Percentiles rank a stretch among this genome's conserved stretches.
Evolutionary conservation across 805 yeast genomes (phyloP).

Genomic region (Candida coleopterorum): DNA sequence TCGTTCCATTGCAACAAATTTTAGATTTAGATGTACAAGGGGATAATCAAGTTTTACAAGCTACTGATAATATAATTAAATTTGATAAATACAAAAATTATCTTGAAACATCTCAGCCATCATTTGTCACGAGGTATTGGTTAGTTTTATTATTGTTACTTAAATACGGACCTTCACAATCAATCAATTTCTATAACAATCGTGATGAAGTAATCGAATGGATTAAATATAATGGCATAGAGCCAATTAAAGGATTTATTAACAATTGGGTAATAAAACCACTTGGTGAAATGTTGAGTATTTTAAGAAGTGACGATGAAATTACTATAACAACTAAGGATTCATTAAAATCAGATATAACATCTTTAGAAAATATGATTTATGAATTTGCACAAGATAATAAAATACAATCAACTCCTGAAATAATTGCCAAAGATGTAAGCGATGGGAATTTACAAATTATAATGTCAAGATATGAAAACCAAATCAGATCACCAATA

Average conservation of each 20-base stretch:
- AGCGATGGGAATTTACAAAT: constrained; percentile 73
- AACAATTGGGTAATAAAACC: constrained; percentile 84
- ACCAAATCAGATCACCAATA: constrained; percentile 66
- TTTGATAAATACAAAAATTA: constrained; percentile 9
- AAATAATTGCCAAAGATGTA: constrained; percentile 44
- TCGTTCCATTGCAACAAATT: background rate
- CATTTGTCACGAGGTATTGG: constrained; percentile 56
- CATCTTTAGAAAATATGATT: constrained; percentile 84
- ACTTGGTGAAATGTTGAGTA: constrained; percentile 60
- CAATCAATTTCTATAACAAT: constrained; percentile 42
- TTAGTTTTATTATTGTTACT: constrained; percentile 42
- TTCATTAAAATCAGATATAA: constrained; percentile 71
- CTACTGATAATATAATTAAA: constrained; percentile 6
- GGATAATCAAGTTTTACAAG: constrained; percentile 5
- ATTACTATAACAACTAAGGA: constrained; percentile 77
- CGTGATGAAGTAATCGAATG: constrained; percentile 52
- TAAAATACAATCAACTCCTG: constrained; percentile 10
- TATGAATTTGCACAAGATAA: constrained; percentile 50
- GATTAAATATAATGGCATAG: constrained; percentile 53
- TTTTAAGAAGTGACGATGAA: constrained; percentile 73
- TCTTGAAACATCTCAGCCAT: constrained; percentile 27
- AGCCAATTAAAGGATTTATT: constrained; percentile 64
- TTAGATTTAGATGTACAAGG: constrained; percentile 1
- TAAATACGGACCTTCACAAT: constrained; percentile 51
- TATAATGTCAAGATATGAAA: constrained; percentile 77